phyloP scores from a whole-genome alignment of 495 filamentous ascomycete species.

The Schizothecium vesticola region DNA sequence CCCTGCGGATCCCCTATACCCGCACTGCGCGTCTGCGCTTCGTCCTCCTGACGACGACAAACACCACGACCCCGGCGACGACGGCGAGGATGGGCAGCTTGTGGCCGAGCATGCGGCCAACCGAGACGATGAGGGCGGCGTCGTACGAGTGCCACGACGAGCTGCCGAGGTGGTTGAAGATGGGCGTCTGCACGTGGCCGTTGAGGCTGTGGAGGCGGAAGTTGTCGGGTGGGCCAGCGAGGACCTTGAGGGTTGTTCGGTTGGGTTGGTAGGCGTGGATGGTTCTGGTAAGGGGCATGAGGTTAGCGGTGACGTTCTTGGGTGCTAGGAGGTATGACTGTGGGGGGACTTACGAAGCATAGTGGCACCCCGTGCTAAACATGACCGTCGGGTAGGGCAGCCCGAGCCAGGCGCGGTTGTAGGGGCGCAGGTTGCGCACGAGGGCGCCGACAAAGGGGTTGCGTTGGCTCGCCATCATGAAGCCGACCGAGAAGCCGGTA shows the following conservation, averaged over 20 bases:
- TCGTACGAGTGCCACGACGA: constrained; percentile 44
- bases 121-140: constrained; percentile 27
- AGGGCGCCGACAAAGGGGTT: constrained; percentile 32
- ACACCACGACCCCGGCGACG: background rate
- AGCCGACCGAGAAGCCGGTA: constrained; percentile 37
- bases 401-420: constrained; percentile 36
- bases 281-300: constrained; percentile 7
- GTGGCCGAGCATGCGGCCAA: constrained; percentile 19
- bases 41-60: constrained; percentile 10
- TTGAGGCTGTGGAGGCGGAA: constrained; percentile 37
- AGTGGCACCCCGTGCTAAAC: constrained; percentile 43
- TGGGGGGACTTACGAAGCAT: constrained; percentile 28
- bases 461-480: constrained; percentile 37
- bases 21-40: constrained; percentile 9
- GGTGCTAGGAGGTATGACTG: no score
- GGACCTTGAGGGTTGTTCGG: constrained; percentile 32
- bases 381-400: constrained; percentile 40
- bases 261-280: constrained; percentile 33
- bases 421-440: constrained; percentile 28
- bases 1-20: background rate
- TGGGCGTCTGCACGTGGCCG: constrained; percentile 38
- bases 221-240: constrained; percentile 29
- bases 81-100: constrained; percentile 8
- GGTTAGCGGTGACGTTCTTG: background rate
- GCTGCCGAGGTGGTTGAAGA: constrained; percentile 43